Evolutionary conservation across 106 monocot species (phyloP), one percentile per base, ranked within the genome.

Genomic region (Vanilla planifolia): DNA sequence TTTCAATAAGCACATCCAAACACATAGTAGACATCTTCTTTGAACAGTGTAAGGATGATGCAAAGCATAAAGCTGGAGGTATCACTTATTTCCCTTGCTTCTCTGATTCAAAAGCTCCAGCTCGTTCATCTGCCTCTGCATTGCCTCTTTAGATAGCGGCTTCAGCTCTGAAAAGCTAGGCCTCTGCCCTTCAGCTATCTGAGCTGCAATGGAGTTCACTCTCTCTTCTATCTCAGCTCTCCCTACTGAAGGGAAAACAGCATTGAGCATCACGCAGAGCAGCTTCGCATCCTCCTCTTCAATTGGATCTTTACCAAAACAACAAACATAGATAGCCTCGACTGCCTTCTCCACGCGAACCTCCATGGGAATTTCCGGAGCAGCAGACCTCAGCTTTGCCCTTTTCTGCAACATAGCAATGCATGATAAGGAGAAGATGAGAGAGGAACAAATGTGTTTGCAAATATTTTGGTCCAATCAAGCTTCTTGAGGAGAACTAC

Each of bases 281-380:
- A 96, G 68, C 30, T 68, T 74, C 37, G 23, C 63, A 70, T 96
- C 96, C 69, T 91, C 96, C 9, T 84, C 77, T 74, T 96, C 91
- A 43, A 96, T 73, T 30, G 72, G 75, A 73, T 82, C 91, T 62
- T 75, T 74, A 35, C 87, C 84, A 45, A 88, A 88, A 62, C 81
- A 91, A 67, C 96, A 96, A 16, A 91, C 79, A 33, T 87, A 85
- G 59, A 96, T 88, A 8, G 84, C 91, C 48, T 96, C 96, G 5
- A 96, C 69, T 30, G 96, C 90, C 72, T 96, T 96, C 72, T 84
- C 91, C 35, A 67, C 84, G 53, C 96, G 64, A 33, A 79, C 42
- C 40, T 72, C 79, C 81, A 96, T 91, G 0, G 96, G 96, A 35
- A 96, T 91, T 59, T 91, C 75, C 13, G 84, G 84, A 5, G 22